Evolutionary conservation across 768 basidiomycete species (phyloP).

Genomic region (Pulveroboletus frians): DNA sequence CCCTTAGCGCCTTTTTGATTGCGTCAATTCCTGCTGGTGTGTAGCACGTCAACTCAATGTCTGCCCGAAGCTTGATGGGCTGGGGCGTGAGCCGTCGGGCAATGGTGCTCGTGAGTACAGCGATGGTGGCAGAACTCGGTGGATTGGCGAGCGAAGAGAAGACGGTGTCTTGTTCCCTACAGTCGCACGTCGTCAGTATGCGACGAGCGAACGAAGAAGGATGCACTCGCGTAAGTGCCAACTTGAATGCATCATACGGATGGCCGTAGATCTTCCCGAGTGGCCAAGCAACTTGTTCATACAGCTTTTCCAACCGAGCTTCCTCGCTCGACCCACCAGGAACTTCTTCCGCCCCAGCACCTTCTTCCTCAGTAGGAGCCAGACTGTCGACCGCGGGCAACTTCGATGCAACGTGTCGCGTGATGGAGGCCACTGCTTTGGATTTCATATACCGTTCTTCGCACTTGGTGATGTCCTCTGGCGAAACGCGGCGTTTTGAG

Average conservation of each 20-base stretch:
- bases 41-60: slow-evolving; percentile 96
- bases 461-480: slow-evolving; percentile 98
- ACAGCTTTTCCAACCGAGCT: slow-evolving; percentile 76
- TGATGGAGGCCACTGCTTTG: slow-evolving; percentile 90
- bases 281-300: slow-evolving; percentile 92
- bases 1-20: slow-evolving; percentile 85
- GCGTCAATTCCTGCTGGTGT: slow-evolving; percentile 94
- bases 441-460: slow-evolving; percentile 98
- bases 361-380: slow-evolving; percentile 27
- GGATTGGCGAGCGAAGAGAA: slow-evolving; percentile 63
- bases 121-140: slow-evolving; percentile 50
- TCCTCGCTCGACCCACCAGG: slow-evolving; percentile 55
- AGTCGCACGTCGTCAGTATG: slow-evolving; percentile 1
- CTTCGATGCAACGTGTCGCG: slow-evolving; percentile 86
- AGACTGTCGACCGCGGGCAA: slow-evolving; percentile 43
- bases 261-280: slow-evolving; percentile 89
- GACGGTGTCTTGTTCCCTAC: slow-evolving; percentile 72
- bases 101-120: slow-evolving; percentile 74
- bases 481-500: slow-evolving; percentile 95
- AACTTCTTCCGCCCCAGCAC: slow-evolving; percentile 16
- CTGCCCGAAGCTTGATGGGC: slow-evolving; percentile 96
- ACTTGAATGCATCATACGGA: slow-evolving; percentile 96
- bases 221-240: slow-evolving; percentile 77
- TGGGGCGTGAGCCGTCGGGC: slow-evolving; percentile 95
- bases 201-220: not conserved